These are phyloP conservation scores for Diaporthe sp. DNA, from an alignment of 2,329 filamentous ascomycete genomes.

Conservation along the genomic window DNA sequence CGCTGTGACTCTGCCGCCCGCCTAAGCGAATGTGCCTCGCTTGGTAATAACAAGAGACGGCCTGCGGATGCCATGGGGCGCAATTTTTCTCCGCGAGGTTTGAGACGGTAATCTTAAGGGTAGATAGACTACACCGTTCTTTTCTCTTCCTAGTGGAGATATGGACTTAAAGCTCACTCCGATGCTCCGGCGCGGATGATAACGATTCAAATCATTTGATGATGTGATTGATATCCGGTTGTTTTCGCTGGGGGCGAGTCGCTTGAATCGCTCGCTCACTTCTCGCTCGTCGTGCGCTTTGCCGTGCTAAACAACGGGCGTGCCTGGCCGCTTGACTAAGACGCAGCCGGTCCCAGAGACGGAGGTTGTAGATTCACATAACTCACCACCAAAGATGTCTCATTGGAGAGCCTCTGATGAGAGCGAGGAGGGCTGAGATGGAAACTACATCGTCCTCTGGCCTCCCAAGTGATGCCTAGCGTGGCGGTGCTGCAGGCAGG, in stretches of 20 bases:
- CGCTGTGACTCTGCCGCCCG: not conserved
- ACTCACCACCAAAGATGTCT: not conserved
- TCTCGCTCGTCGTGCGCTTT: not conserved
- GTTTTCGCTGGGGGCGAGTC: not conserved
- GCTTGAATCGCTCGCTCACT: not conserved
- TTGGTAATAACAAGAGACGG: constrained; percentile 1
- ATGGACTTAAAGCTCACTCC: not conserved
- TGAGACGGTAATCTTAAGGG: not conserved
- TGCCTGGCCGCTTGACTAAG: not conserved
- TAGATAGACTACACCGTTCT: not conserved
- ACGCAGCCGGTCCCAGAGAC: not conserved
- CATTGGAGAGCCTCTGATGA: not conserved
- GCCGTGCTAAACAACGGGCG: not conserved
- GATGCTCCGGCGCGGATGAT: not conserved
- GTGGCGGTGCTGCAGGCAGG: not conserved
- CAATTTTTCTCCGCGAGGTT: constrained; percentile 13
- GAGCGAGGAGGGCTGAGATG: not conserved
- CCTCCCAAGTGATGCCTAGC: not conserved
- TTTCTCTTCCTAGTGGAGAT: not conserved
- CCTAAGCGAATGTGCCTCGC: not conserved
- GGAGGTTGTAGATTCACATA: not conserved
- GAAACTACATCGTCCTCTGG: not conserved
- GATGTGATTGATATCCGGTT: not conserved
- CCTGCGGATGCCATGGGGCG: constrained; percentile 11
- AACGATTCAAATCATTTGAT: not conserved